A percentile compares a stretch with the other conserved stretches of the same genome.
Evolutionary conservation across 176 grass and related monocot genomes (phyloP).

Genomic region (Zea luxurians): DNA sequence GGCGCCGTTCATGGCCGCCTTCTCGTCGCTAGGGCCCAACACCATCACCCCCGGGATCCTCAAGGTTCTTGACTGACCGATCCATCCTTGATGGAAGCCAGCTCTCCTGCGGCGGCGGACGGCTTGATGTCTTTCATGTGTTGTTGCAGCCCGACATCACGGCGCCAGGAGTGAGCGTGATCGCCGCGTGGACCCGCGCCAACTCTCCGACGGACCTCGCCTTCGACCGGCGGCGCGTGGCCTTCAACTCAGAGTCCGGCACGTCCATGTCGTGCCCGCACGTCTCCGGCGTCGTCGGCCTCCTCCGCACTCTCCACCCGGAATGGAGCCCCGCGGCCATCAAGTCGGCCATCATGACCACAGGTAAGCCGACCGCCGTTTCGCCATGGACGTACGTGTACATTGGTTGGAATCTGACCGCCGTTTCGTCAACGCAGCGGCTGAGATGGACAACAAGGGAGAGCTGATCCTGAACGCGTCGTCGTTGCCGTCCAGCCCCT

Average conservation of each 20-base stretch:
- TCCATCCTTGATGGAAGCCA: background rate
- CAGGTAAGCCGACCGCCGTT: slow-evolving; percentile 33
- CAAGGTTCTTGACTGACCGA: slow-evolving; percentile 27
- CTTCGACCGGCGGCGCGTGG: slow-evolving; percentile 50
- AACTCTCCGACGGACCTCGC: slow-evolving; percentile 42
- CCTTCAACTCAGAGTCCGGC: slow-evolving; percentile 59
- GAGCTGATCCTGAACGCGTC: slow-evolving; percentile 46
- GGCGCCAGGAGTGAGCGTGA: slow-evolving; percentile 61
- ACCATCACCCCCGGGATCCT: slow-evolving; percentile 61
- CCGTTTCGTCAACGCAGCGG: slow-evolving; percentile 22
- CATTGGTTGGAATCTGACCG: too few species aligned
- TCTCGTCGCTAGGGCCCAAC: slow-evolving; percentile 83
- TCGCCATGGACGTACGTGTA: background rate
- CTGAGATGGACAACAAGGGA: slow-evolving; percentile 47
- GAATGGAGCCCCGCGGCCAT: slow-evolving; percentile 68
- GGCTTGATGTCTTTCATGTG: background rate
- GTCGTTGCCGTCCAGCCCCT: slow-evolving; percentile 44
- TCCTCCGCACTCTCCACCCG: slow-evolving; percentile 65
- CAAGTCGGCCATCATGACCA: slow-evolving; percentile 78
- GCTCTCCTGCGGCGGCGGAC: too few species aligned
- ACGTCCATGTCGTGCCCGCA: slow-evolving; percentile 92
- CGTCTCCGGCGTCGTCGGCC: slow-evolving; percentile 60
- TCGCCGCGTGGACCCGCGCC: slow-evolving; percentile 54
- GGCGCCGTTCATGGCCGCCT: slow-evolving; percentile 73
- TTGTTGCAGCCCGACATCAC: slow-evolving; percentile 60